These are phyloP conservation scores for Cladophialophora immunda DNA, from an alignment of 2,329 filamentous ascomycete species.

Conservation along the genomic window DNA sequence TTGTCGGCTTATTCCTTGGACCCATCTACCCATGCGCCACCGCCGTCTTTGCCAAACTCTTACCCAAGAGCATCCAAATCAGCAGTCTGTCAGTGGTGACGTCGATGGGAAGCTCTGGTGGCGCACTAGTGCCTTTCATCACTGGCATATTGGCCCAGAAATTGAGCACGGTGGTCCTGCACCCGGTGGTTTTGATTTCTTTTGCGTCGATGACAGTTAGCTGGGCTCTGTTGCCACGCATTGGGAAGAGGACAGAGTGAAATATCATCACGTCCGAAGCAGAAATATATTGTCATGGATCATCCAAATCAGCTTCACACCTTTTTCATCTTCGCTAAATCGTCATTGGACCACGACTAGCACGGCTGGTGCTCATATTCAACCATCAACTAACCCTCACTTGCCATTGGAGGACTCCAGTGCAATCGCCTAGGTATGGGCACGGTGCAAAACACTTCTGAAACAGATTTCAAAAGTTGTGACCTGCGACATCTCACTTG, in stretches of 20 bases:
- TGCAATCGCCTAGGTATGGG: not conserved
- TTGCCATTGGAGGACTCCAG: not conserved
- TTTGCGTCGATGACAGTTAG: constrained; percentile 63
- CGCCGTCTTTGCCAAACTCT: constrained; percentile 43
- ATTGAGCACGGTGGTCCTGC: constrained; percentile 58
- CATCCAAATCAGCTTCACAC: not conserved
- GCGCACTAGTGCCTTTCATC: constrained; percentile 56
- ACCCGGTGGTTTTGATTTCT: constrained; percentile 64
- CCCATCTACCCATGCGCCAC: constrained; percentile 76
- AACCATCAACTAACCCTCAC: not conserved
- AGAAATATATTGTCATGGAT: constrained; percentile 4
- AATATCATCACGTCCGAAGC: not conserved
- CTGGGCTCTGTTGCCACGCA: constrained; percentile 61
- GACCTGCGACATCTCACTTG: not conserved
- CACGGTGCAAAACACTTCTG: constrained; percentile 11
- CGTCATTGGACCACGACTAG: not conserved
- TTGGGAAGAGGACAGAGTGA: constrained; percentile 60
- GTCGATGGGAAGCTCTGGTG: constrained; percentile 53
- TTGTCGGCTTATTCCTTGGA: constrained; percentile 79
- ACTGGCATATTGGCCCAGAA: constrained; percentile 59
- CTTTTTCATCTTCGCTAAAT: not conserved
- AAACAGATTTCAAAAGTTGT: constrained; percentile 13
- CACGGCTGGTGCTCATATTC: not conserved
- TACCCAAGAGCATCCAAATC: constrained; percentile 51
- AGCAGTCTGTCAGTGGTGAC: constrained; percentile 51